These are phyloP conservation scores for Rubia yunnanensis DNA, from an alignment of 257 asterid genomes.

Conservation along the genomic window DNA sequence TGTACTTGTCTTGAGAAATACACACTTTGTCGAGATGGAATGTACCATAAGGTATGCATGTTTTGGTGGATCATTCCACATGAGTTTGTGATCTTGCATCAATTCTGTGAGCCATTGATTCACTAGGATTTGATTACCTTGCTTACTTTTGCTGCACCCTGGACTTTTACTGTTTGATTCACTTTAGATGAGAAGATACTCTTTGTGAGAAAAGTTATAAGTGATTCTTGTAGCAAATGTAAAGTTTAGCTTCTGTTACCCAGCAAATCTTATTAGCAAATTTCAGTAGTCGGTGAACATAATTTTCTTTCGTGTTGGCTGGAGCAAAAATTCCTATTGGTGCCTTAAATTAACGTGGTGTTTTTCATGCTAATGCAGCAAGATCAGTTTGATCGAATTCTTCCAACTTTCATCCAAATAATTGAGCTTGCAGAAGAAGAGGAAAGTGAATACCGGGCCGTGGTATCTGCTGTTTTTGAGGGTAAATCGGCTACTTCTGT, in stretches of 20 bases:
- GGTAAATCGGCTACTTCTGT: constrained; percentile 46
- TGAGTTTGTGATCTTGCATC: not conserved
- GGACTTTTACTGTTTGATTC: not conserved
- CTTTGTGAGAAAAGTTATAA: not conserved
- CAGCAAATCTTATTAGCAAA: not conserved
- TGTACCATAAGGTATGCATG: constrained; percentile 76
- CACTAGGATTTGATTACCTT: not conserved
- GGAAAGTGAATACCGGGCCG: constrained; percentile 67
- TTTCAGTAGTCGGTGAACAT: not conserved
- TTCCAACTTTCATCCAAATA: constrained; percentile 91
- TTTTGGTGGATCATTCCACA: constrained; percentile 1
- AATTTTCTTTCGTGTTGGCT: not conserved
- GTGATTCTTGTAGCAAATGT: not conserved
- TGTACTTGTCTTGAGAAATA: constrained; percentile 87
- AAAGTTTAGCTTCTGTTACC: not conserved
- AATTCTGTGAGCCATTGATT: not conserved
- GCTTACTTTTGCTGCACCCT: not conserved
- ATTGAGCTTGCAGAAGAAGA: constrained; percentile 75
- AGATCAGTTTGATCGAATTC: constrained; percentile 77
- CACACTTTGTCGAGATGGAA: constrained; percentile 85
- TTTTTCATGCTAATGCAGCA: constrained; percentile 39
- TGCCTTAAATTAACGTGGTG: not conserved
- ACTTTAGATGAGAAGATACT: not conserved
- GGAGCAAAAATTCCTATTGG: not conserved
- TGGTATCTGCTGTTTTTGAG: constrained; percentile 67